phyloP scores from a whole-genome alignment of 257 asterid genomes.

The Hygrophila difformis region DNA sequence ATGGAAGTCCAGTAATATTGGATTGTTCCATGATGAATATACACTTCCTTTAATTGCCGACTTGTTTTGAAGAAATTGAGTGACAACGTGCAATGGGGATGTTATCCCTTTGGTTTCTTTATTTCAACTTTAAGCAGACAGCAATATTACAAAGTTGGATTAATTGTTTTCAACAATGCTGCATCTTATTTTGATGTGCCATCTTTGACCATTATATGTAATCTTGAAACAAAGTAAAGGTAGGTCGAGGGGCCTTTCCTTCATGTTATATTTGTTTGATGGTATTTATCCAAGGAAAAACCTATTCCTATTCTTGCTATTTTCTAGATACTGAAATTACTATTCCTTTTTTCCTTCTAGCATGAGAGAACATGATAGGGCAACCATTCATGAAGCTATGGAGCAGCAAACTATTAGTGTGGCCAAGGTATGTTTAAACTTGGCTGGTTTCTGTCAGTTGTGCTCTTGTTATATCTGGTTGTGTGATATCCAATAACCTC shows the following conservation, averaged over 20 bases:
- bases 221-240: slow-evolving; percentile 1
- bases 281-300: background rate
- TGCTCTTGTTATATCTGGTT: slow-evolving; percentile 8
- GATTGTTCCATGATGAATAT: background rate
- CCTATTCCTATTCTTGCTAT: background rate
- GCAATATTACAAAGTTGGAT: slow-evolving; percentile 5
- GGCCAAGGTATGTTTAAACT: slow-evolving; percentile 63
- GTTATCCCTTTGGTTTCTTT: too few relatives aligned
- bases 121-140: too few relatives aligned
- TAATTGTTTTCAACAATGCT: background rate
- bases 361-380: slow-evolving; percentile 96
- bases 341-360: slow-evolving; percentile 19
- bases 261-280: background rate
- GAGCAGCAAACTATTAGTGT: slow-evolving; percentile 99
- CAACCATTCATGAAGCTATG: slow-evolving; percentile 99
- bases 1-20: background rate
- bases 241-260: background rate
- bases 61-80: background rate
- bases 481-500: background rate
- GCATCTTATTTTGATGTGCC: background rate
- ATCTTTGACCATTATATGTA: slow-evolving; percentile 3
- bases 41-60: background rate
- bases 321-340: too few relatives aligned
- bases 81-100: background rate
- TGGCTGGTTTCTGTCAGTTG: slow-evolving; percentile 6